A percentile compares a stretch with the other conserved stretches of the same genome.
Evolutionary conservation across 495 filamentous ascomycete species (phyloP).

Genomic region (Stereocaulon alpinum): DNA sequence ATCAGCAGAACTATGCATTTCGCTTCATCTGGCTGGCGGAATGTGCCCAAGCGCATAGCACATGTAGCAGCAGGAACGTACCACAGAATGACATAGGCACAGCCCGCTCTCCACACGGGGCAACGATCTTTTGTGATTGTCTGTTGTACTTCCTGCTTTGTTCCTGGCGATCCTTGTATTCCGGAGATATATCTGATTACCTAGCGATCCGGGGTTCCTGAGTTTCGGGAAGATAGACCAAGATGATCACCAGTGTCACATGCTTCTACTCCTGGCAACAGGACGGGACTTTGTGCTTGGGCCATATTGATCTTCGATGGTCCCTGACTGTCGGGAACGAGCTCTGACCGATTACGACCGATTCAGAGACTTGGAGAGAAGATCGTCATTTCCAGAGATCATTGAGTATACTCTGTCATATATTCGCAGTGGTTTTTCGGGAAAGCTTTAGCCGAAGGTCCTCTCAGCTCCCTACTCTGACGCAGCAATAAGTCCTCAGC

Average conservation of each 20-base stretch:
- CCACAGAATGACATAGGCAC: background rate
- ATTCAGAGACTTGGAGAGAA: background rate
- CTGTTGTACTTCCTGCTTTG: background rate
- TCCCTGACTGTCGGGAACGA: background rate
- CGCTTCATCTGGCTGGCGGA: constrained; percentile 1
- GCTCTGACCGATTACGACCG: background rate
- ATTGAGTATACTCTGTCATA: too few species aligned
- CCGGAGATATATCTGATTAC: too few species aligned
- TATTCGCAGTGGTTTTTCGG: too few species aligned
- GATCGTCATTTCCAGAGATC: background rate
- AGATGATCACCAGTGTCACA: background rate
- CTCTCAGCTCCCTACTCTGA: too few species aligned
- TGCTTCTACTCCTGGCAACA: background rate
- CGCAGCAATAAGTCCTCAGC: too few species aligned
- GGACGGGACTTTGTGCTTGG: background rate
- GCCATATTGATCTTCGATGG: background rate
- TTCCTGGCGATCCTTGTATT: background rate
- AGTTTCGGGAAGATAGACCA: background rate
- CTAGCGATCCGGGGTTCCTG: background rate
- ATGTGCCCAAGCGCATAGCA: background rate
- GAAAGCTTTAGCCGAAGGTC: too few species aligned
- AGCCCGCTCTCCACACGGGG: too few species aligned
- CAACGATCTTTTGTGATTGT: background rate
- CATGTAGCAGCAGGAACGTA: background rate
- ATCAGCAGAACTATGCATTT: constrained; percentile 25